Conservation (phyloP, 805 yeast species). For the Hanseniaspora mollemarum region DNA sequence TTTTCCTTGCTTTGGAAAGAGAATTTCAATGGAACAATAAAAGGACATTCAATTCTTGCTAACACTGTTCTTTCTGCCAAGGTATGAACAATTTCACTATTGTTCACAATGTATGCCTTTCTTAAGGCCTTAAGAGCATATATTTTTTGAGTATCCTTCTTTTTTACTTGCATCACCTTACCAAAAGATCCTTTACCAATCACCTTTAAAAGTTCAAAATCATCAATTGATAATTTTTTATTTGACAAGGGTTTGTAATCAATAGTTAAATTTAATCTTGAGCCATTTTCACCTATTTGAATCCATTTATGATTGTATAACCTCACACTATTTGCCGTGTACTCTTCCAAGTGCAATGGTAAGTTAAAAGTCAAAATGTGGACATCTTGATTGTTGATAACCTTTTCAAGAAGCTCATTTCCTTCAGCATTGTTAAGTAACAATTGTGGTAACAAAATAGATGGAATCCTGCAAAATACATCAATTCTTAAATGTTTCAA, state of each 20-base stretch:
- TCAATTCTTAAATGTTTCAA: conserved; percentile 57
- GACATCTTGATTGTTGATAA: conserved; percentile 49
- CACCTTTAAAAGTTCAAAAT: conserved; percentile 84
- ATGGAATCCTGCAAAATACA: conserved; percentile 68
- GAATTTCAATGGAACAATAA: conserved; percentile 90
- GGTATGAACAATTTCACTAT: conserved; percentile 92
- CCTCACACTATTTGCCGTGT: conserved; percentile 42
- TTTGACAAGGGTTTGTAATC: conserved; percentile 59
- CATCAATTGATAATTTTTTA: conserved; percentile 71
- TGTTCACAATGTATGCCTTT: conserved; percentile 85
- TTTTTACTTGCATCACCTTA: conserved; percentile 96
- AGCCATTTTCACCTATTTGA: conserved; percentile 29
- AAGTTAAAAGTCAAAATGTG: conserved; percentile 62
- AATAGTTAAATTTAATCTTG: conserved; percentile 46
- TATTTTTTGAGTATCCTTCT: conserved; percentile 86
- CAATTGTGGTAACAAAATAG: conserved; percentile 41
- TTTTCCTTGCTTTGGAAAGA: conserved; percentile 96
- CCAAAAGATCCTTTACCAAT: conserved; percentile 98
- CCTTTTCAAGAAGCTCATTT: conserved; percentile 26
- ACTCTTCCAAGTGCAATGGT: conserved; percentile 43
- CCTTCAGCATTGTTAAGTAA: conserved; percentile 27
- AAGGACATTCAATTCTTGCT: conserved; percentile 86
- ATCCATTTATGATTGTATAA: conserved; percentile 57
- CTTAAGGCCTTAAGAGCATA: conserved; percentile 90
- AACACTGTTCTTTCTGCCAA: conserved; percentile 91